These are phyloP conservation scores for Euphorbia tirucalli DNA, from an alignment of 345 rosid species.

Conservation along the genomic window DNA sequence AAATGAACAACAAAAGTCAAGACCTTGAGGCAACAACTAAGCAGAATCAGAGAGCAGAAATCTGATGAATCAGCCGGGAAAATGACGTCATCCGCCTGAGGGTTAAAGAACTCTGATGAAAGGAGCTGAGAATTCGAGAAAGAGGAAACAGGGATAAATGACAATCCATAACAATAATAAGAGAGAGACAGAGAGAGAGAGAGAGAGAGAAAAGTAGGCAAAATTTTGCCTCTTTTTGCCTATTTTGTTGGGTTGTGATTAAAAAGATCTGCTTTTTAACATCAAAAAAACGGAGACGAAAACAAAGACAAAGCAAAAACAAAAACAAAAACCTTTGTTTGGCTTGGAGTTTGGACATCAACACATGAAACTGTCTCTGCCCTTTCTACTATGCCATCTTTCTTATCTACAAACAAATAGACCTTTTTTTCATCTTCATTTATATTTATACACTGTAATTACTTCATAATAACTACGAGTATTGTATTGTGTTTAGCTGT, in stretches of 20 bases:
- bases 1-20: constrained; percentile 7
- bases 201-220: background rate
- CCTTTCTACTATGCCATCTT: background rate
- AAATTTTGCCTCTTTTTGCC: background rate
- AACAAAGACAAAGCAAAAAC: constrained; percentile 12
- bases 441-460: too few species aligned
- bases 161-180: constrained; percentile 35
- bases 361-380: background rate
- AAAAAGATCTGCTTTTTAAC: constrained; percentile 8
- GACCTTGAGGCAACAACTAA: constrained; percentile 15
- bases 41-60: constrained; percentile 24
- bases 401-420: background rate
- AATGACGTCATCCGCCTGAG: constrained; percentile 32
- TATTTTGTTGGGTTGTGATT: constrained; percentile 5
- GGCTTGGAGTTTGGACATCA: too few species aligned
- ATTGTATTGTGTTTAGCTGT: too few species aligned
- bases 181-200: constrained; percentile 7
- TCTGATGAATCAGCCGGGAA: constrained; percentile 21
- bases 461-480: too few species aligned
- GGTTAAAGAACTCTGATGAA: constrained; percentile 19
- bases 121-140: constrained; percentile 34
- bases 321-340: constrained; percentile 4
- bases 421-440: background rate
- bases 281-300: constrained; percentile 32
- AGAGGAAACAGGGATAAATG: constrained; percentile 23